These are phyloP conservation scores for Chenopodium album DNA, from an alignment of 148 eudicot genomes.

Conservation along the genomic window DNA sequence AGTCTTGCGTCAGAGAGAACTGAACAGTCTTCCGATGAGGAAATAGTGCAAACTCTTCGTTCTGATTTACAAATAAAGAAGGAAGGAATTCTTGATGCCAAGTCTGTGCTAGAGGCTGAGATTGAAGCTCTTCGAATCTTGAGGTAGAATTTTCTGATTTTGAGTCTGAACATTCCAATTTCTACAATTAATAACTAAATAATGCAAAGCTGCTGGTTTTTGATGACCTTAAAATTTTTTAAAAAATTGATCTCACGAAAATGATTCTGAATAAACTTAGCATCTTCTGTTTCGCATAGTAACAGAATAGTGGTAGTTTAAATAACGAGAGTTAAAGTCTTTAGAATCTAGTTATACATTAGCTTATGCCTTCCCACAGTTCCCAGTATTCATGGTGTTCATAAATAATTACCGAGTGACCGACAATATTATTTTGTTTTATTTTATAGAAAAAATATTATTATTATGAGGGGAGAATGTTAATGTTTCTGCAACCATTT, in stretches of 20 bases:
- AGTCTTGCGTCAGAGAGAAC: slow-evolving; percentile 57
- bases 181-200: neutral
- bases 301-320: neutral
- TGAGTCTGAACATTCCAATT: neutral
- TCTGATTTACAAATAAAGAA: slow-evolving; percentile 47
- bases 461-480: neutral
- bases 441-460: too few relatives aligned
- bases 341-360: neutral
- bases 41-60: slow-evolving; percentile 27
- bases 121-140: slow-evolving; percentile 83
- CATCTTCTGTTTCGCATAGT: neutral
- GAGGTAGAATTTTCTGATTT: slow-evolving; percentile 42
- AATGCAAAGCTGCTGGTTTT: neutral
- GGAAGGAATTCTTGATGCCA: slow-evolving; percentile 65
- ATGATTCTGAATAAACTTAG: neutral
- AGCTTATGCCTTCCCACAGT: neutral
- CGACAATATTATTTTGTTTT: neutral
- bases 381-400: too few relatives aligned
- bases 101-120: slow-evolving; percentile 83
- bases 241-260: neutral
- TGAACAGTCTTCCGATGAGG: slow-evolving; percentile 48
- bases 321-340: neutral
- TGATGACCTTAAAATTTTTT: neutral
- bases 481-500: neutral
- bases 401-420: too few relatives aligned